Base-by-base conservation (phyloP, 305 asterid species). In the Solanum chacoense region DNA sequence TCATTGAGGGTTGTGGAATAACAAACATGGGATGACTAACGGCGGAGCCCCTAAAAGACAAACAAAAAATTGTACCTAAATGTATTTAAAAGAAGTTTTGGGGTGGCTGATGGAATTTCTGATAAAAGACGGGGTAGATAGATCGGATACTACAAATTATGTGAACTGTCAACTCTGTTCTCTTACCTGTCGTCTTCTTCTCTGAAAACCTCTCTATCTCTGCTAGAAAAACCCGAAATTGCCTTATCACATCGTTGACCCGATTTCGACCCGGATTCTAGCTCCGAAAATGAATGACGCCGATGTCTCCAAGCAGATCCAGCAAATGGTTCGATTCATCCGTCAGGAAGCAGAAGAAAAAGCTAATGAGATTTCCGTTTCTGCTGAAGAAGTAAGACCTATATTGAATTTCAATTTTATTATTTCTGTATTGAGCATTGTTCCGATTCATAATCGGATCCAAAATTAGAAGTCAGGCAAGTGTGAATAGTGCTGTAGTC, bases 271-370 rank as follows among this genome's bases (percentile, higher is more conserved):
- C 91, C 14, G 35, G 20, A 88, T 72, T 86, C 91, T 88, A 89
- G 89, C 75, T 87, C 87, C 88, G 37, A 94, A 88, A 59, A 96
- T 96, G 98, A 96, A 96, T 91, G 99, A 95, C 88, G 91, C 95
- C 32, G 98, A 96, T 91, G 98, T 95, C 22, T 95, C 98, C 24
- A 94, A 90, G 93, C 98, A 95, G 98, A 96, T 96, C 98, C 99
- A 96, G 92, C 98, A 95, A 94, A 95, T 96, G 99, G 98, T 95
- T 79, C 93, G 97, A 90, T 96, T 96, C 95, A 96, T 96, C 93
- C 98, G 98, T 90, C 98, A 96, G 88, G 98, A 96, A 88, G 98
- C 99, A 22, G 98, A 95, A 88, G 98, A 96, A 94, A 96, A 95
- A 91, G 98, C 98, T 88, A 95, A 95, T 91, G 98, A 97, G 93